Conservation (phyloP, 2,329 filamentous ascomycete species). For the Bipolaris gigantea region DNA sequence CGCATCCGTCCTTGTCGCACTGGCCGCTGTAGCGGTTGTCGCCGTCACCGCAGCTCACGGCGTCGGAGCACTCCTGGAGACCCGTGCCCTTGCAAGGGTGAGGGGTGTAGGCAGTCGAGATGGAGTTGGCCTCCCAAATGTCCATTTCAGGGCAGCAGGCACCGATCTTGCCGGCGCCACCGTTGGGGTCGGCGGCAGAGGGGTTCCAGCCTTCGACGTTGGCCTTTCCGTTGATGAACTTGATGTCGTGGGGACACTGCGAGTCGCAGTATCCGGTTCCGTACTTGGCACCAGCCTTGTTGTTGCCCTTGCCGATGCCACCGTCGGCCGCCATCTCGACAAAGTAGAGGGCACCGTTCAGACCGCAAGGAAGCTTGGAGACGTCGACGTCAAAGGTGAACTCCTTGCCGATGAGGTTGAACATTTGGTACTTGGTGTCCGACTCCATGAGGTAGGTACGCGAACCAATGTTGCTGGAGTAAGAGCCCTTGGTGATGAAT, state of each 20-base stretch:
- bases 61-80: constrained; percentile 57
- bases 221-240: constrained; percentile 56
- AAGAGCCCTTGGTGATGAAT: constrained; percentile 58
- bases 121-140: constrained; percentile 70
- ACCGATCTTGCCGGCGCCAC: constrained; percentile 57
- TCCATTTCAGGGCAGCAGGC: constrained; percentile 72
- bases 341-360: constrained; percentile 62
- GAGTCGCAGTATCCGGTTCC: constrained; percentile 56
- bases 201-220: constrained; percentile 60
- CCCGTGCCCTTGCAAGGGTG: constrained; percentile 62
- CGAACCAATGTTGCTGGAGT: constrained; percentile 48
- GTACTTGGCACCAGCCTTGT: constrained; percentile 58
- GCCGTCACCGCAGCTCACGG: constrained; percentile 43
- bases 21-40: constrained; percentile 60
- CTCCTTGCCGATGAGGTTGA: constrained; percentile 47
- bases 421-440: constrained; percentile 48
- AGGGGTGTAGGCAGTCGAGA: constrained; percentile 66
- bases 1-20: constrained; percentile 71
- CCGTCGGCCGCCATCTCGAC: constrained; percentile 62
- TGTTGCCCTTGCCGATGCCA: constrained; percentile 57
- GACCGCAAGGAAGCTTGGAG: constrained; percentile 66
- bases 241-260: constrained; percentile 53
- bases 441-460: constrained; percentile 49
- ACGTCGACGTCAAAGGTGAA: constrained; percentile 52
- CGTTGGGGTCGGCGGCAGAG: constrained; percentile 57